phyloP scores from a whole-genome alignment of 2,329 filamentous ascomycete genomes.

The Stachybotrys elegans region DNA sequence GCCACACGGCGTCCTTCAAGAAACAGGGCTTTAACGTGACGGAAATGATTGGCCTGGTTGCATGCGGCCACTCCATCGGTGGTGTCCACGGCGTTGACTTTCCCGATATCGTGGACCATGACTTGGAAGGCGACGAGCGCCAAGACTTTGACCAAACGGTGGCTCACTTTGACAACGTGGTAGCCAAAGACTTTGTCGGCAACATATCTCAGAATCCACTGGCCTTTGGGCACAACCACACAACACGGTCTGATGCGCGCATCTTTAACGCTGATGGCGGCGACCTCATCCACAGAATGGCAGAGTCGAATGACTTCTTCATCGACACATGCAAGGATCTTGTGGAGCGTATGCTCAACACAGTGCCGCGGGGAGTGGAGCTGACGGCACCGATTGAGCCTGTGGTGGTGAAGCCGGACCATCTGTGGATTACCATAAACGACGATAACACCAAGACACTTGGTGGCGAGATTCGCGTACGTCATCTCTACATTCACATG shows the following conservation, averaged over 20 bases:
- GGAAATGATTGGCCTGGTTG: slow-evolving; percentile 20
- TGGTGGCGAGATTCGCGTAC: slow-evolving; percentile 6
- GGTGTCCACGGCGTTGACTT: slow-evolving; percentile 19
- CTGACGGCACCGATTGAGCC: slow-evolving; percentile 7
- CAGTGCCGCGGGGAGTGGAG: slow-evolving; percentile 8
- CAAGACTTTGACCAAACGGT: slow-evolving; percentile 5
- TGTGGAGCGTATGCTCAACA: slow-evolving; percentile 11
- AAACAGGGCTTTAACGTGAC: slow-evolving; percentile 13
- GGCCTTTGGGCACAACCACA: slow-evolving; percentile 15
- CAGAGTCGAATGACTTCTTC: slow-evolving; percentile 10
- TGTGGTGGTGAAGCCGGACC: slow-evolving; percentile 8
- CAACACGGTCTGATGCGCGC: slow-evolving; percentile 14
- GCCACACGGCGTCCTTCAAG: slow-evolving; percentile 9
- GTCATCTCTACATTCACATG: no score
- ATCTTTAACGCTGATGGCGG: slow-evolving; percentile 17
- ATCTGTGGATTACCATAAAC: slow-evolving; percentile 8
- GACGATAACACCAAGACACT: slow-evolving; percentile 9
- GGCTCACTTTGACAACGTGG: slow-evolving; percentile 14
- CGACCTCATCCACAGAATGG: slow-evolving; percentile 10
- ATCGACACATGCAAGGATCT: slow-evolving; percentile 7
- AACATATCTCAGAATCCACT: slow-evolving; percentile 16
- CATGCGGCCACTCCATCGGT: slow-evolving; percentile 19
- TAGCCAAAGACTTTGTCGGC: slow-evolving; percentile 14
- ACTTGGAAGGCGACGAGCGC: not conserved
- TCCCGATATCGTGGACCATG: slow-evolving; percentile 15